These are phyloP conservation scores for Cryptococcus neoformans DNA, from an alignment of 1,284 basidiomycete species.

Conservation along the genomic window DNA sequence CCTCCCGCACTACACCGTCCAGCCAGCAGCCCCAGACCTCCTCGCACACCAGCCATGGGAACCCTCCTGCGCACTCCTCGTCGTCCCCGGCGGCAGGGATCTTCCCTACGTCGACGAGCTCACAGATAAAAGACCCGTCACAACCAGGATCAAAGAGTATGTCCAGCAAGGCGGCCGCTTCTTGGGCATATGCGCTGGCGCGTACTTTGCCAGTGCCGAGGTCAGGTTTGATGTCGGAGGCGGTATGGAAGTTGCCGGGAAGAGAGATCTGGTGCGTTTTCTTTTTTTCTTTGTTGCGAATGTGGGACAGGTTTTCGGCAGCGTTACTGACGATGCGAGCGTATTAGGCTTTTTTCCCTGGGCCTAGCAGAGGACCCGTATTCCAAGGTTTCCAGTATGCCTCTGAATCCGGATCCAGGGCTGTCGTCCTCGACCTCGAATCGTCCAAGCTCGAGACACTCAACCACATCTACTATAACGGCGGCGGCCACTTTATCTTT, in stretches of 20 bases:
- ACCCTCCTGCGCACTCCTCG: conserved; percentile 67
- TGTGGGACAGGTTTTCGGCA: too few species aligned
- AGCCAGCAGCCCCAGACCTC: conserved; percentile 59
- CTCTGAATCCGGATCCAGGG: conserved; percentile 51
- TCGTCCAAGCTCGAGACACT: conserved; percentile 20
- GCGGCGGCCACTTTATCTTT: conserved; percentile 54
- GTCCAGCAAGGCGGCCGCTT: conserved; percentile 67
- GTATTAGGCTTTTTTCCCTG: conserved; percentile 57
- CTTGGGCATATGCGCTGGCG: conserved; percentile 64
- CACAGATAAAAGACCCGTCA: conserved; percentile 46
- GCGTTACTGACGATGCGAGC: too few species aligned
- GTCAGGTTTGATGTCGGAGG: conserved; percentile 56
- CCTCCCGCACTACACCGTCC: conserved; percentile 71
- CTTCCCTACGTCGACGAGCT: conserved; percentile 55
- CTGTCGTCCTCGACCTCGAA: conserved; percentile 43
- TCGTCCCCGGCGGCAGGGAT: conserved; percentile 64
- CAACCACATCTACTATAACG: conserved; percentile 57
- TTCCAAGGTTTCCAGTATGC: conserved; percentile 59
- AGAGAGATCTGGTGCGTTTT: conserved; percentile 52
- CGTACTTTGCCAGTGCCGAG: conserved; percentile 54
- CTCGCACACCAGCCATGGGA: conserved; percentile 73
- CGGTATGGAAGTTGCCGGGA: conserved; percentile 53
- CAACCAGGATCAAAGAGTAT: conserved; percentile 58
- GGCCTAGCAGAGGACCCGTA: conserved; percentile 56
- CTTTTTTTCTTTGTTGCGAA: too few species aligned